A percentile compares a stretch with the other conserved stretches of the same genome.
phyloP scores from a whole-genome alignment of 768 basidiomycete species.

The Leccinum longicurvipes region DNA sequence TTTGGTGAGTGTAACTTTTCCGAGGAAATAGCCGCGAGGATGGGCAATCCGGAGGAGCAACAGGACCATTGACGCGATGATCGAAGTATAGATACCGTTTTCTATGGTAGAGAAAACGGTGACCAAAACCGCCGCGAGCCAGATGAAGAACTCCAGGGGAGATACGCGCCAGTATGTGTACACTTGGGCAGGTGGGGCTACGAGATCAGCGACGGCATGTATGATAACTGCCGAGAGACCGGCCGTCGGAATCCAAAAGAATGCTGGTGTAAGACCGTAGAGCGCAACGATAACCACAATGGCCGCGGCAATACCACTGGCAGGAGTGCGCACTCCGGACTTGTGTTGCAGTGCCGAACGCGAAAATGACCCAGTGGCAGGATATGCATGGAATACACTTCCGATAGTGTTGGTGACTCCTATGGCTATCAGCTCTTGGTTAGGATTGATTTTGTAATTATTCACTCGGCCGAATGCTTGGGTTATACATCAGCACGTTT shows the following conservation, averaged over 20 bases:
- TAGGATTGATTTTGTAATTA: background rate
- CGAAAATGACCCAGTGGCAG: background rate
- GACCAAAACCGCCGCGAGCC: background rate
- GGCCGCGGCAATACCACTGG: background rate
- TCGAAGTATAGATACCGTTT: background rate
- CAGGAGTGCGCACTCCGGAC: background rate
- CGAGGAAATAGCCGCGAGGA: background rate
- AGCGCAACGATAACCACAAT: background rate
- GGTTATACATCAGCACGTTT: background rate
- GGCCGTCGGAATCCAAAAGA: background rate
- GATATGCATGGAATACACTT: background rate
- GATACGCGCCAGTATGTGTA: background rate
- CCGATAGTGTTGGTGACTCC: background rate
- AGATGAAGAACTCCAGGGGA: background rate
- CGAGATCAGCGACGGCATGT: background rate
- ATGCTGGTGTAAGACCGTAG: background rate
- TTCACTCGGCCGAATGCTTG: background rate
- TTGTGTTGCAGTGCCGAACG: background rate
- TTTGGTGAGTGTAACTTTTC: background rate
- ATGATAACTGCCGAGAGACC: background rate
- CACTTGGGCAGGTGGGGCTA: background rate
- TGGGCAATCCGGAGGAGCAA: background rate
- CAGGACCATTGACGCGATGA: background rate
- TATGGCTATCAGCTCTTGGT: background rate
- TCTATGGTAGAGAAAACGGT: background rate